Percentiles rank a stretch among this genome's conserved stretches.
These are phyloP conservation scores for Geotrichum klebahnii DNA, from an alignment of 1,139 yeast genomes.

Conservation along the genomic window DNA sequence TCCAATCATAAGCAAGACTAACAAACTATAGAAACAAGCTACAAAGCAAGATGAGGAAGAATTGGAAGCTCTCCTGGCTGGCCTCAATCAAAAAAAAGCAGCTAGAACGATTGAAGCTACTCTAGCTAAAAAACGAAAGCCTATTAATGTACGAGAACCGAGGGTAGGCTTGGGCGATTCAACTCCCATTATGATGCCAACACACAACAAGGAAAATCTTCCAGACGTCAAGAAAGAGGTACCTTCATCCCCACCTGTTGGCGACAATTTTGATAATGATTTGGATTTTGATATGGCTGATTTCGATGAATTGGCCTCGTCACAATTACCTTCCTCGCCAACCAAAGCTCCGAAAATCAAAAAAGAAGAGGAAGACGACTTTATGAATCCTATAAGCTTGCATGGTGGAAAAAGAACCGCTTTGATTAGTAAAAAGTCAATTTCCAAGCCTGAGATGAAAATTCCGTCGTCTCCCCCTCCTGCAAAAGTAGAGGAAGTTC, in stretches of 20 bases:
- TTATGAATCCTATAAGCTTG: conserved; percentile 9
- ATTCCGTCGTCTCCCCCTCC: conserved; percentile 5
- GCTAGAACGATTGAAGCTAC: conserved; percentile 10
- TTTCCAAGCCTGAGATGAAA: conserved; percentile 5
- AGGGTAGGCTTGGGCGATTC: background rate
- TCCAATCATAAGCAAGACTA: background rate
- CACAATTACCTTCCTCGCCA: conserved; percentile 21
- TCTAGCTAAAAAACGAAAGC: conserved; percentile 11
- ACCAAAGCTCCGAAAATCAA: conserved; percentile 4
- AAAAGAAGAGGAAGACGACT: conserved; percentile 13
- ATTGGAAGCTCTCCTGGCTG: conserved; percentile 18
- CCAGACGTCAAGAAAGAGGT: conserved; percentile 20
- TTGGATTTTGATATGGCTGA: conserved; percentile 17
- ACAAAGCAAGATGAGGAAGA: conserved; percentile 21
- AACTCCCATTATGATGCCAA: background rate
- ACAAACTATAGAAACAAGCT: conserved; percentile 16
- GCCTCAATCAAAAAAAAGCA: conserved; percentile 9
- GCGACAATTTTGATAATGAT: conserved; percentile 6
- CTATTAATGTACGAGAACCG: background rate
- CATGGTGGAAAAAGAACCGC: conserved; percentile 11
- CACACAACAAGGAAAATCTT: conserved; percentile 3
- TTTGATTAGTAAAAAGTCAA: conserved; percentile 6
- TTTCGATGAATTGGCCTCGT: conserved; percentile 32
- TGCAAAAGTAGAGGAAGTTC: conserved; percentile 3
- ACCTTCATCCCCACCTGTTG: conserved; percentile 22